Base-by-base conservation (phyloP, 2,329 filamentous ascomycete genomes). In the Botryosphaeria dothidea region DNA sequence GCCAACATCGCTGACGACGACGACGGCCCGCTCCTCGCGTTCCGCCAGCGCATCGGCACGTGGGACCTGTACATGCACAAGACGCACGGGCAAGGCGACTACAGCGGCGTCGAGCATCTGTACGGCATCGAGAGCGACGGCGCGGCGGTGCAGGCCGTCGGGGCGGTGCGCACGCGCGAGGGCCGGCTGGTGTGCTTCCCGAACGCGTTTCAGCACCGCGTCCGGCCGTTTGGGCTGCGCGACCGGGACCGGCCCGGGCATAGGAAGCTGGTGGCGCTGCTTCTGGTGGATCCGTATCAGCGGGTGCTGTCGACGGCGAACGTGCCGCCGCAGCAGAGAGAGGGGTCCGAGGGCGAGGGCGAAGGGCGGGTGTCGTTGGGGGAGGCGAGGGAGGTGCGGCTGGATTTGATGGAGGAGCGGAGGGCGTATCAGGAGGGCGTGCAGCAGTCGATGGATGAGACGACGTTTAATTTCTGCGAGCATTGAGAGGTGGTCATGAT, bases 1-100 rank as follows among this genome's bases (percentile, higher is more conserved):
- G 81, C 86, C 0, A 90, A 90, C 71, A 82, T 89, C 61, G 83
- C 82, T 1, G 80, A 83, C n/a, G n/a, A n/a, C n/a, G n/a, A n/a
- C n/a, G n/a, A n/a, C n/a, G n/a, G n/a, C 43, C 19, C 43, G 43
- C 43, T 4, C 4, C 78, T 90, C 4, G 74, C 77, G 3, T 88
- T 90, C 71, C 82, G 81, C 7, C 83, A 71, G 38, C 38, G 62
- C 9, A 36, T 65, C n/a, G 64, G 4, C 68, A 72, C 43, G 65
- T 64, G 8, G 4, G 13, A 8, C 9, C 9, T 46, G 43, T 46
- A 46, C 4, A n/a, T 17, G 60, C 65, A 23, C 0, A 56, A 56
- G 13, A n/a, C 11, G 8, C 7, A 27, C 11, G 13, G 21, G 2
- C 54, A 70, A 58, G 54, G 65, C 43, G 76, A 81, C n/a, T 66